phyloP scores from a whole-genome alignment of 1,284 basidiomycete species.

The Gomphus sp. region DNA sequence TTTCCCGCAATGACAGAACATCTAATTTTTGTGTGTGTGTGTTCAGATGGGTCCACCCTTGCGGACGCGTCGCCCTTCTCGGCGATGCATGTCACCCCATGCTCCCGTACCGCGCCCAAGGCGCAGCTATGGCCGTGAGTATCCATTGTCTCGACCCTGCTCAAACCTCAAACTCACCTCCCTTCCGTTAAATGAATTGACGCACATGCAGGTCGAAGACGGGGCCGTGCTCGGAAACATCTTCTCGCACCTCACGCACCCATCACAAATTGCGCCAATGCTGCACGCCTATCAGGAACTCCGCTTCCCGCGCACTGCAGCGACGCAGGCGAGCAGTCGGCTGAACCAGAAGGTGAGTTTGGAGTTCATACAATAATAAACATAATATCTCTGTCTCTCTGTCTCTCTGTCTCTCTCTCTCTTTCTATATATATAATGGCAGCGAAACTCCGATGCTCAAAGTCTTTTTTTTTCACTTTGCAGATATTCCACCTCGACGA shows the following conservation, averaged over 20 bases:
- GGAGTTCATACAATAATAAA: too few species aligned
- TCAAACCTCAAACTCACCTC: too few species aligned
- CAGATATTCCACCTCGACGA: slow-evolving; percentile 27
- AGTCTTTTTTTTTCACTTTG: not conserved
- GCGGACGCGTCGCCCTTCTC: slow-evolving; percentile 35
- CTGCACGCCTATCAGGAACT: slow-evolving; percentile 45
- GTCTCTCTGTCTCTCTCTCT: too few species aligned
- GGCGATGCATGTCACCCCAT: slow-evolving; percentile 54
- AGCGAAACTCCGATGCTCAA: not conserved
- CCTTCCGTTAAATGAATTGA: not conserved
- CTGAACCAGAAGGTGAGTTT: slow-evolving; percentile 23
- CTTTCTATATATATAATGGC: not conserved
- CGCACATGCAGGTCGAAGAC: slow-evolving; percentile 38
- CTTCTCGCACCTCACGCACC: slow-evolving; percentile 36
- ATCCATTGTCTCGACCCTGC: not conserved
- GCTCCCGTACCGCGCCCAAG: slow-evolving; percentile 30
- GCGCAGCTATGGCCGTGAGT: slow-evolving; percentile 20
- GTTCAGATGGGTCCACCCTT: slow-evolving; percentile 38
- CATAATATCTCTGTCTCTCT: too few species aligned
- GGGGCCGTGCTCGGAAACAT: slow-evolving; percentile 52
- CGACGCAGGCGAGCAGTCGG: slow-evolving; percentile 35
- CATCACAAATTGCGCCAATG: slow-evolving; percentile 33
- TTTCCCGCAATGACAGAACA: too few species aligned
- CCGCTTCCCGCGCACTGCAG: slow-evolving; percentile 39
- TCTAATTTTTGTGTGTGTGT: too few species aligned